phyloP scores from a whole-genome alignment of 805 yeast genomes.

The Saturnispora sanitii region DNA sequence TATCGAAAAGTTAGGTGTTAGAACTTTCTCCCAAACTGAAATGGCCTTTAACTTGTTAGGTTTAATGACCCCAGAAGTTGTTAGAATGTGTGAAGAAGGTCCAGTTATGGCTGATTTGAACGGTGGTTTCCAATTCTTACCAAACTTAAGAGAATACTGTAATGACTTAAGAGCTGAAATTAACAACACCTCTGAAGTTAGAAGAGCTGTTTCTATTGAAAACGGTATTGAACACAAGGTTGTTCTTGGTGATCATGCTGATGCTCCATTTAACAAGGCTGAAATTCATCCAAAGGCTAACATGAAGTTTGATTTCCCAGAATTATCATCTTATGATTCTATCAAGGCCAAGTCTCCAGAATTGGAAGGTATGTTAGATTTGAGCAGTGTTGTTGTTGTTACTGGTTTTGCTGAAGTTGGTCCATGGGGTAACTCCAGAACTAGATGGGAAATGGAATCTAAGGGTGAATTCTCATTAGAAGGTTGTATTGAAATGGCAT shows the following conservation, averaged over 20 bases:
- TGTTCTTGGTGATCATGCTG: conserved; percentile 81
- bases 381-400: conserved; percentile 85
- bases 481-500: conserved; percentile 98
- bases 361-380: conserved; percentile 83
- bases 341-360: conserved; percentile 61
- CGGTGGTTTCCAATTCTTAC: conserved; percentile 95
- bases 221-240: conserved; percentile 79
- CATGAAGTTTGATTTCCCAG: conserved; percentile 89
- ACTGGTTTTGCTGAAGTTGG: conserved; percentile 98
- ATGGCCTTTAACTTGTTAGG: conserved; percentile 99
- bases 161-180: conserved; percentile 67
- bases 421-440: conserved; percentile 99
- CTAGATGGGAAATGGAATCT: conserved; percentile 99
- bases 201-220: conserved; percentile 93
- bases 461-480: conserved; percentile 89
- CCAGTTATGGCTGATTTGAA: conserved; percentile 98
- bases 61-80: conserved; percentile 77
- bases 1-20: conserved; percentile 88
- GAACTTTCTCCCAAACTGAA: conserved; percentile 97
- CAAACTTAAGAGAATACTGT: conserved; percentile 83
- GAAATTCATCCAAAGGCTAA: conserved; percentile 89
- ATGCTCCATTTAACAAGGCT: conserved; percentile 71
- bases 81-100: conserved; percentile 77
- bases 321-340: conserved; percentile 65
- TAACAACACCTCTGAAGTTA: conserved; percentile 75